These are phyloP conservation scores for Acacia confusa DNA, from an alignment of 306 rosid species.

Conservation along the genomic window DNA sequence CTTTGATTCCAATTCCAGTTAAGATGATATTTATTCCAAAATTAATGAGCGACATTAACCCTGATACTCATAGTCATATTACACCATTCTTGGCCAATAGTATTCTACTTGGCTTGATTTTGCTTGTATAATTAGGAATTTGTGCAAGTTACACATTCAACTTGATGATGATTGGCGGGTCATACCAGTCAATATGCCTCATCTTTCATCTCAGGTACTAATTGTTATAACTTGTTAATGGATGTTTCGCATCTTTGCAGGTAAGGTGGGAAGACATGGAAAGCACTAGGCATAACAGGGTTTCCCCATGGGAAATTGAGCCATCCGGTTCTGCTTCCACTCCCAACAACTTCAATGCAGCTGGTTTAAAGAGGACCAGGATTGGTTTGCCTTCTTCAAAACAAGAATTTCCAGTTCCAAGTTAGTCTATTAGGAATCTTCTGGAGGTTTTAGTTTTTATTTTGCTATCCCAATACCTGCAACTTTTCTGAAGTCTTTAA, in stretches of 20 bases:
- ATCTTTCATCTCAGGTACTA: neutral
- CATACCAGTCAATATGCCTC: too few relatives aligned
- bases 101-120: neutral
- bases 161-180: neutral
- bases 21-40: neutral
- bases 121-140: neutral
- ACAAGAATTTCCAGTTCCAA: constrained; percentile 68
- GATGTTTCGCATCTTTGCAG: constrained; percentile 39
- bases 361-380: constrained; percentile 86
- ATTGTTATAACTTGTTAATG: neutral
- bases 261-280: constrained; percentile 95
- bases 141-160: neutral
- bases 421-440: constrained; percentile 44
- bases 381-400: constrained; percentile 56
- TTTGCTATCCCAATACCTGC: neutral
- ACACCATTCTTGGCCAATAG: neutral
- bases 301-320: constrained; percentile 99
- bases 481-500: constrained; percentile 15
- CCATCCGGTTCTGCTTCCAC: constrained; percentile 71
- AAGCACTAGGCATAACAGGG: constrained; percentile 72
- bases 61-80: neutral
- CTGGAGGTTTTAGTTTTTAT: neutral
- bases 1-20: neutral
- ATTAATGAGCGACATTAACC: neutral
- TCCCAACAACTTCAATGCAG: constrained; percentile 56